phyloP scores from a whole-genome alignment of 176 grass and related monocot genomes.

The Paspalum vaginatum region DNA sequence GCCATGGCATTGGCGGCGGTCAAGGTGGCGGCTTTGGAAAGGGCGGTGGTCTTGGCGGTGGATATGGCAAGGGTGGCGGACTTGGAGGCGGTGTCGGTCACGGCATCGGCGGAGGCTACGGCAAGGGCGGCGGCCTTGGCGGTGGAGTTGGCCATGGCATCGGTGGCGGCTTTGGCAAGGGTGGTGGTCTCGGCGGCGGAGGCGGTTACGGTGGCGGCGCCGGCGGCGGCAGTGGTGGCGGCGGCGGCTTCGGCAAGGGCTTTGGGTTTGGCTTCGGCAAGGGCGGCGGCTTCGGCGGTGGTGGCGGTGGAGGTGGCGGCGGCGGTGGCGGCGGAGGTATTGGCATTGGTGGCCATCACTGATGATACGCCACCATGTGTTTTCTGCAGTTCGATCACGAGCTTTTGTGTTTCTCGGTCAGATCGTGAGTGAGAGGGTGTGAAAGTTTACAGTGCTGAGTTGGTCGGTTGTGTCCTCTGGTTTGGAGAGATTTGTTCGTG shows the following conservation, averaged over 20 bases:
- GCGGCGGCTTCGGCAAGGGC: not conserved
- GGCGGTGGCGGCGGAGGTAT: not conserved
- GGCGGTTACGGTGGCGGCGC: too few species aligned
- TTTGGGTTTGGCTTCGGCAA: not conserved
- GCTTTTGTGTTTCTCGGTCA: not conserved
- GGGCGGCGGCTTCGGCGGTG: conserved; percentile 17
- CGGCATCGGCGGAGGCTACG: conserved; percentile 4
- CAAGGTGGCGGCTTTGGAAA: conserved; percentile 27
- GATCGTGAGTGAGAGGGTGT: not conserved
- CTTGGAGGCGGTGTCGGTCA: not conserved
- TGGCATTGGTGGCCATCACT: conserved; percentile 14
- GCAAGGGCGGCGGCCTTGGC: conserved; percentile 23
- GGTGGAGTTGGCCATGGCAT: not conserved
- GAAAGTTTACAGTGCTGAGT: not conserved
- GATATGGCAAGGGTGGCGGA: not conserved
- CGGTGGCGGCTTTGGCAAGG: not conserved
- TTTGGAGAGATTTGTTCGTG: not conserved
- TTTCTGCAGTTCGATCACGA: not conserved
- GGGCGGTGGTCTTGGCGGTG: conserved; percentile 20
- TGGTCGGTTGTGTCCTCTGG: not conserved
- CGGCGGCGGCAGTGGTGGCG: conserved; percentile 14
- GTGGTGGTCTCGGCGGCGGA: conserved; percentile 4
- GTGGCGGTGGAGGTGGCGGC: not conserved
- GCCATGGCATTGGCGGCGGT: conserved; percentile 15
- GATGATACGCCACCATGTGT: not conserved